Conservation (phyloP, 345 rosid species). For the Lagerstroemia speciosa region DNA sequence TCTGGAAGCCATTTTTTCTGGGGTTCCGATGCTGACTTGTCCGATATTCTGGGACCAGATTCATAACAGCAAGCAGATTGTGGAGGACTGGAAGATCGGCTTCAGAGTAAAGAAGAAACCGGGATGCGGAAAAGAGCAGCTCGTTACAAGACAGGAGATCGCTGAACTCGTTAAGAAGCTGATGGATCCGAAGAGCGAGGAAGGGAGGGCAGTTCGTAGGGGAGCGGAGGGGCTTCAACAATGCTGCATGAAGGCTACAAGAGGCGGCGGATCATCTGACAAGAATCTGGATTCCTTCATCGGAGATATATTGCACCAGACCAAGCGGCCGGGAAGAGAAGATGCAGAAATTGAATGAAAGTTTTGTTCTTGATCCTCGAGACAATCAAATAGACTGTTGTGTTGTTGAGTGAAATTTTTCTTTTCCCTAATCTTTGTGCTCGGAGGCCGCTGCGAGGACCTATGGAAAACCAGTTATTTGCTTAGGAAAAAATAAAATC, state of each 20-base stretch:
- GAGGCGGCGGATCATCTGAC: slow-evolving; percentile 19
- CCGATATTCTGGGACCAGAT: slow-evolving; percentile 24
- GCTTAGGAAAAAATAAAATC: too few species aligned
- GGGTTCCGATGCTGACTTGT: slow-evolving; percentile 25
- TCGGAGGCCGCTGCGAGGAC: too few species aligned
- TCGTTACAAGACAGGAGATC: slow-evolving; percentile 14
- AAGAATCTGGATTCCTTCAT: slow-evolving; percentile 19
- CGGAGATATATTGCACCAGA: not conserved
- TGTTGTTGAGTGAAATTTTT: too few species aligned
- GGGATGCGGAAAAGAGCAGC: slow-evolving; percentile 3
- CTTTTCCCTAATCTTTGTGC: too few species aligned
- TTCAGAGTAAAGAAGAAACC: slow-evolving; percentile 14
- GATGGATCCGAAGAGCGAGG: slow-evolving; percentile 16
- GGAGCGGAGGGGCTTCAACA: slow-evolving; percentile 13
- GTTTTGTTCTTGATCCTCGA: too few species aligned
- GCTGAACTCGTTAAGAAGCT: slow-evolving; percentile 9
- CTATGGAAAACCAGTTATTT: too few species aligned
- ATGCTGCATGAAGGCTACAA: slow-evolving; percentile 15
- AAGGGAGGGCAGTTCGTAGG: slow-evolving; percentile 17
- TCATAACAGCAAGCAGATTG: slow-evolving; percentile 15
- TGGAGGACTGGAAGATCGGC: slow-evolving; percentile 22
- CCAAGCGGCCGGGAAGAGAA: too few species aligned
- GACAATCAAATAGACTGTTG: too few species aligned
- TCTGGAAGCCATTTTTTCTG: slow-evolving; percentile 22
- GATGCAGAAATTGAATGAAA: too few species aligned